Evolutionary conservation across 192 early-diverging fungal species (phyloP), one percentile per base, ranked within the genome.

Genomic region (Gryganskiella cystojenkinii): DNA sequence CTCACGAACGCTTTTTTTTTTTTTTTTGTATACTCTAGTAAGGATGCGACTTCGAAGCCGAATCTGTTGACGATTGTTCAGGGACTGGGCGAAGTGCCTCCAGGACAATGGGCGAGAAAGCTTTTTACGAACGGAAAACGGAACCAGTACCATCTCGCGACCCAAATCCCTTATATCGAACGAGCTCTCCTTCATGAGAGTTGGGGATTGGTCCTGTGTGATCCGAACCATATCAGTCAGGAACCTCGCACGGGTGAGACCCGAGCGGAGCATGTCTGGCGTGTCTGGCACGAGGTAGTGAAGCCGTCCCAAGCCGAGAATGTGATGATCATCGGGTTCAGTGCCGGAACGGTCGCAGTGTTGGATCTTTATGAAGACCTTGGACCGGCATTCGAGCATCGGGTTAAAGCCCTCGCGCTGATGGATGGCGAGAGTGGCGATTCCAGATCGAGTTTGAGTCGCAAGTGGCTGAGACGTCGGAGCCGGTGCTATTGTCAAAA

Each of bases 91-190:
- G 54, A 67, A 30, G 73, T 76, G 6, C 53, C 73, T 2, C 73
- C 73, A 7, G 73, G 73, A n/a, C 73, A 76, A 33, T 76, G 73
- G 73, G 73, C 73, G 8, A 24, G 73, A 3, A 76, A 76, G 25
- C 37, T 68, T 20, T 76, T 76, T 42, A 76, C 73, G n/a, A 76
- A 76, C 19, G 73, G 73, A 13, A 31, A 56, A 19, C 22, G 40
- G n/a, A 47, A 20, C 14, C 58, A 76, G 50, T 76, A 58, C 53
- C 11, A 37, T 3, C 35, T 56, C 2, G 73, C 65, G 14, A 61
- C 65, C 4, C 73, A 76, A 54, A 56, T 76, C 4, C 60, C 73
- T 0, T 76, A 67, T 30, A 76, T 76, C 31, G 40, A 76, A 10
- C 45, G 53, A 28, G 73, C 73, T 0, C 4, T 40, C 13, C 30